phyloP scores from a whole-genome alignment of 768 basidiomycete genomes.

The Hericium rajendrae region DNA sequence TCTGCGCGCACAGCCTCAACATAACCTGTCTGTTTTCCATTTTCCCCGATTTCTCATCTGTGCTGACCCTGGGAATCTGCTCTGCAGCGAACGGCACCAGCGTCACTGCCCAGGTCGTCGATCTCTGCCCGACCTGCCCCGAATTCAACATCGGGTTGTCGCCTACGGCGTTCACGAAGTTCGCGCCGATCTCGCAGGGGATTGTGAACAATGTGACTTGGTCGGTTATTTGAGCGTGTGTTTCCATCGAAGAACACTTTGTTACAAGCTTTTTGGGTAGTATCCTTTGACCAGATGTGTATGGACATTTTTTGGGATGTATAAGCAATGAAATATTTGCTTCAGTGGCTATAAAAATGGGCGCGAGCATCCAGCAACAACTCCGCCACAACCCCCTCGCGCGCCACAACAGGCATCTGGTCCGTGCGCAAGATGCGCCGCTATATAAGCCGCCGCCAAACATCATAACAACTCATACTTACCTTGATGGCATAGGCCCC shows the following conservation, averaged over 20 bases:
- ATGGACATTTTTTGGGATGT: background rate
- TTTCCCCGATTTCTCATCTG: background rate
- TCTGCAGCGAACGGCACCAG: constrained; percentile 17
- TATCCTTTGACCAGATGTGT: background rate
- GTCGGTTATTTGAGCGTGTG: constrained; percentile 2
- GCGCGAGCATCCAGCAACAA: background rate
- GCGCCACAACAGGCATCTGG: background rate
- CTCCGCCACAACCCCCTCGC: background rate
- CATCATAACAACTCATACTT: constrained; percentile 1
- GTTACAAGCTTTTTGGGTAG: background rate
- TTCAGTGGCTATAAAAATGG: background rate
- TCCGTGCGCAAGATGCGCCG: background rate
- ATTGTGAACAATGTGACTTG: constrained; percentile 23
- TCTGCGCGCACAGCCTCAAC: constrained; percentile 20
- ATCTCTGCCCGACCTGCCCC: constrained; percentile 14
- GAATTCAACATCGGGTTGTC: constrained; percentile 23
- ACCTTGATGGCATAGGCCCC: constrained; percentile 14
- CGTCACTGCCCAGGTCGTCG: constrained; percentile 22
- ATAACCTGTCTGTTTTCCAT: constrained; percentile 17
- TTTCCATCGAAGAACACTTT: background rate
- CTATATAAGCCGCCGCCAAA: background rate
- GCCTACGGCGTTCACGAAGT: constrained; percentile 17
- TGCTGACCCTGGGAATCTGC: background rate
- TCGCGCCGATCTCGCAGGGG: constrained; percentile 21
- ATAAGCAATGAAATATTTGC: background rate